A percentile compares a stretch with the other conserved stretches of the same genome.
Evolutionary conservation across 2,329 filamentous ascomycete species (phyloP).

Genomic region (Cordyceps tenuipes): DNA sequence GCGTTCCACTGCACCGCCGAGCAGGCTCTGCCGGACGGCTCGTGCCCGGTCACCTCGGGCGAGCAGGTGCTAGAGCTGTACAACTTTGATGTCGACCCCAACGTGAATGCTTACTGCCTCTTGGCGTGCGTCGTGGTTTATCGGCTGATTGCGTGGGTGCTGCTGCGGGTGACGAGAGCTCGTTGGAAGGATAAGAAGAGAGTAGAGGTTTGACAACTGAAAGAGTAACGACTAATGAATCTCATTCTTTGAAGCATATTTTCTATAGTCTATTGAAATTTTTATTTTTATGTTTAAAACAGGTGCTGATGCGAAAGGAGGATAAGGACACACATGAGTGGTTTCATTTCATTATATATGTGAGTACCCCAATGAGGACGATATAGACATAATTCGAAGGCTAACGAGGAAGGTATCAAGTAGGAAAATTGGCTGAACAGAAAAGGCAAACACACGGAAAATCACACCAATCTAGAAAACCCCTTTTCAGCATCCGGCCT

Average conservation of each 20-base stretch:
- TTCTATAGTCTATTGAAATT: too few species aligned
- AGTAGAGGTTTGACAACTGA: neutral
- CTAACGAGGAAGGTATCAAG: neutral
- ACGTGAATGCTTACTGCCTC: constrained; percentile 53
- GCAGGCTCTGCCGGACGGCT: constrained; percentile 51
- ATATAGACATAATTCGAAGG: neutral
- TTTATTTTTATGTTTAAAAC: too few species aligned
- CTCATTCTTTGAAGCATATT: too few species aligned
- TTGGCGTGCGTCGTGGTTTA: constrained; percentile 58
- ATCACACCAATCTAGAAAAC: neutral
- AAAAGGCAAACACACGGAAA: neutral
- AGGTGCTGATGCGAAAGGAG: too few species aligned
- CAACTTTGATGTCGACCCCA: constrained; percentile 52
- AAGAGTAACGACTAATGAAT: too few species aligned
- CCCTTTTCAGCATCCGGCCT: constrained; percentile 8
- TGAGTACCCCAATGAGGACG: neutral
- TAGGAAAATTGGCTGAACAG: neutral
- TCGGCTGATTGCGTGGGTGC: constrained; percentile 51
- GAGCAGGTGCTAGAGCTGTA: constrained; percentile 61
- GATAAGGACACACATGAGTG: too few species aligned
- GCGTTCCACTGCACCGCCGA: constrained; percentile 54
- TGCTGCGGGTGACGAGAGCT: constrained; percentile 47
- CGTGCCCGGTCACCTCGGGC: constrained; percentile 57
- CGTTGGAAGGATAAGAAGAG: constrained; percentile 35
- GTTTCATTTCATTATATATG: neutral